These are phyloP conservation scores for Ustilago bromivora DNA, from an alignment of 1,284 basidiomycete genomes.

Conservation along the genomic window DNA sequence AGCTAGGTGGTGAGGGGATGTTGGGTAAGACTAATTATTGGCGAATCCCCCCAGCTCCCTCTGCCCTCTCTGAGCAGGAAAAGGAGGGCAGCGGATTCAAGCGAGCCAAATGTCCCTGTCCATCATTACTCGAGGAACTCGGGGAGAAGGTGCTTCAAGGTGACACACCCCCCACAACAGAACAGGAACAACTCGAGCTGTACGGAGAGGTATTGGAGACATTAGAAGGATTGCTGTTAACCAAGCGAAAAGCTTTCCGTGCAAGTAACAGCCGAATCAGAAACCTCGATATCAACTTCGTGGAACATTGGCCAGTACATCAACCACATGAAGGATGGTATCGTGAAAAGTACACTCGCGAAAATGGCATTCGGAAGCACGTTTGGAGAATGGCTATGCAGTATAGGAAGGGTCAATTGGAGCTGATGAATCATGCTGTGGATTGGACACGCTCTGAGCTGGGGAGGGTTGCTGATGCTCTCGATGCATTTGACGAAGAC, in stretches of 20 bases:
- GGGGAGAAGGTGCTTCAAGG: slow-evolving; percentile 2
- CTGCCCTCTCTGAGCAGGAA: neutral
- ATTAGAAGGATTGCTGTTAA: slow-evolving; percentile 35
- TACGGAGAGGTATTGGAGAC: slow-evolving; percentile 29
- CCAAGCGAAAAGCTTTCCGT: slow-evolving; percentile 43
- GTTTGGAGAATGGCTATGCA: slow-evolving; percentile 21
- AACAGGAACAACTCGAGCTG: slow-evolving; percentile 13
- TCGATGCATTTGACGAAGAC: slow-evolving; percentile 24
- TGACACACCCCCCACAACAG: neutral
- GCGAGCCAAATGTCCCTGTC: slow-evolving; percentile 21
- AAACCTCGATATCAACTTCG: neutral
- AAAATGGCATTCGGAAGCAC: neutral
- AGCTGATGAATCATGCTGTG: slow-evolving; percentile 38
- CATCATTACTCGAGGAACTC: slow-evolving; percentile 17
- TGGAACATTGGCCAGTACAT: neutral
- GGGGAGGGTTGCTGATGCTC: slow-evolving; percentile 26
- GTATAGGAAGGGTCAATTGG: slow-evolving; percentile 45
- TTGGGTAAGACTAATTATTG: slow-evolving; percentile 34
- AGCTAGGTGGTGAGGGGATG: slow-evolving; percentile 16
- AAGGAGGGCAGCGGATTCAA: neutral
- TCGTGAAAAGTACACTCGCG: neutral
- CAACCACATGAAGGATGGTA: slow-evolving; percentile 7
- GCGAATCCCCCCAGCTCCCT: slow-evolving; percentile 3
- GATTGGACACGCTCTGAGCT: slow-evolving; percentile 41
- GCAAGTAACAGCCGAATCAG: slow-evolving; percentile 15